These are phyloP conservation scores for Hanseniaspora uvarum DNA, from an alignment of 1,139 yeast species.

Conservation along the genomic window DNA sequence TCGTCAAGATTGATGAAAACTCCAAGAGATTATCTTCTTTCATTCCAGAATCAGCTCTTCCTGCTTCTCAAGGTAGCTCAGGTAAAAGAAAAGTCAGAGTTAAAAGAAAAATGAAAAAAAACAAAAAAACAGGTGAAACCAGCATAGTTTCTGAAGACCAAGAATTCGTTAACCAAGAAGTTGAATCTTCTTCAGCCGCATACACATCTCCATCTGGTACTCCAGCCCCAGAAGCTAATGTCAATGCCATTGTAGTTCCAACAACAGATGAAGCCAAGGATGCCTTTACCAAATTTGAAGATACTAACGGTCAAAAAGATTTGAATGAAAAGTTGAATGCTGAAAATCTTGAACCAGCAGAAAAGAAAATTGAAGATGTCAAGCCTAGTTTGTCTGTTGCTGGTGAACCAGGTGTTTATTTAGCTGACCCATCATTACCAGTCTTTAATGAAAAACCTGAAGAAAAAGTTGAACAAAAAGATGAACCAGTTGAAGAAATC, in stretches of 20 bases:
- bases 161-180: constrained; percentile 22
- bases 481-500: background rate
- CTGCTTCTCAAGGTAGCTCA: constrained; percentile 9
- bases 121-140: constrained; percentile 34
- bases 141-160: constrained; percentile 30
- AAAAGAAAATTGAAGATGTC: constrained; percentile 5
- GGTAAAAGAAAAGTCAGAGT: constrained; percentile 28
- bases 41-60: constrained; percentile 17
- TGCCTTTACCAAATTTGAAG: constrained; percentile 38
- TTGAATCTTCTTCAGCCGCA: constrained; percentile 2
- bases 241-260: constrained; percentile 24
- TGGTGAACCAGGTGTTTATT: constrained; percentile 35
- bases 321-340: constrained; percentile 34
- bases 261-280: constrained; percentile 29
- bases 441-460: constrained; percentile 37
- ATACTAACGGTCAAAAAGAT: constrained; percentile 40
- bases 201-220: constrained; percentile 22
- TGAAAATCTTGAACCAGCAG: constrained; percentile 18
- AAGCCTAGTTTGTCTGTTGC: constrained; percentile 19
- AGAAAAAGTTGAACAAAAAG: constrained; percentile 22
- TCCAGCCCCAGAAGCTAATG: constrained; percentile 19
- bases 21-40: constrained; percentile 26
- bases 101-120: constrained; percentile 32
- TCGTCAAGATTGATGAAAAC: constrained; percentile 32
- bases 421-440: constrained; percentile 38